These are phyloP conservation scores for Pichia inconspicua DNA, from an alignment of 1,139 yeast species.

Conservation along the genomic window DNA sequence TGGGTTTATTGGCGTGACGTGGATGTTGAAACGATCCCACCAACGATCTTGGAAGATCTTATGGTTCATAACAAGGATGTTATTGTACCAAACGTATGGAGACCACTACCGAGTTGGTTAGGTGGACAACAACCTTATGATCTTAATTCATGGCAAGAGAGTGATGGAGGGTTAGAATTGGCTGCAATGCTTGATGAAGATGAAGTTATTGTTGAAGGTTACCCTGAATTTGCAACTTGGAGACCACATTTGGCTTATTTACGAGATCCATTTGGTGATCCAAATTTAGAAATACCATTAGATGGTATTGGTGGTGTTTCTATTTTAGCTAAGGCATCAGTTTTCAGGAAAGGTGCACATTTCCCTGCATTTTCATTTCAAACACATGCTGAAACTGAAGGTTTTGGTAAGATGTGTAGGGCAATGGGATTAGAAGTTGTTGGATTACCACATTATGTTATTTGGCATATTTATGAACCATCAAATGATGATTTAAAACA, in stretches of 20 bases:
- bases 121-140: constrained; percentile 80
- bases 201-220: constrained; percentile 85
- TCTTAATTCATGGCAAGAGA: constrained; percentile 81
- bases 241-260: constrained; percentile 73
- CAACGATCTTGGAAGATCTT: constrained; percentile 67
- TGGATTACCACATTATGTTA: constrained; percentile 82
- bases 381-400: constrained; percentile 90
- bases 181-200: constrained; percentile 66
- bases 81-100: constrained; percentile 85
- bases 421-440: constrained; percentile 74
- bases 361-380: constrained; percentile 85
- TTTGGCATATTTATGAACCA: constrained; percentile 86
- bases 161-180: constrained; percentile 60
- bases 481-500: constrained; percentile 88
- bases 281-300: constrained; percentile 57
- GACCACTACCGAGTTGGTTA: constrained; percentile 72
- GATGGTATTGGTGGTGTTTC: constrained; percentile 93
- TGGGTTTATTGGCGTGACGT: constrained; percentile 96
- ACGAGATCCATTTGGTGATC: constrained; percentile 60
- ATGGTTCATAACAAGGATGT: constrained; percentile 73
- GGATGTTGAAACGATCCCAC: constrained; percentile 77
- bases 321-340: constrained; percentile 69
- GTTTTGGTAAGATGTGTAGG: constrained; percentile 81
- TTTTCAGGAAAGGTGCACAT: constrained; percentile 77
- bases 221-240: constrained; percentile 84